Conservation (phyloP, 345 rosid species). For the Arabis alpina region DNA sequence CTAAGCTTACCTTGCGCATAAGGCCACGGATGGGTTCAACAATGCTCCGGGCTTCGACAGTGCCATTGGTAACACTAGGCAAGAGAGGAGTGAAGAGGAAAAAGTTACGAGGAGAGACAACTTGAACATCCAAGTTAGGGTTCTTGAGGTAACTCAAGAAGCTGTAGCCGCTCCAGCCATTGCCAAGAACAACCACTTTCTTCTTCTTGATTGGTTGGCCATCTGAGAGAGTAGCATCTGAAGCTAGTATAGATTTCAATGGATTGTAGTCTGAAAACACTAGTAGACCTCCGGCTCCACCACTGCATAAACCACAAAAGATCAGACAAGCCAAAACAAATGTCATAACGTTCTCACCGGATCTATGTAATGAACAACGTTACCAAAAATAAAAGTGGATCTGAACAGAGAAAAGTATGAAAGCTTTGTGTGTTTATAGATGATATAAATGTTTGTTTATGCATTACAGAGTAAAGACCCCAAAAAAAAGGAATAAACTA, state of each 20-base stretch:
- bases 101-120: conserved; percentile 79
- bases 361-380: conserved; percentile 9
- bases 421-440: neutral
- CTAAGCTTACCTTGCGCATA: conserved; percentile 51
- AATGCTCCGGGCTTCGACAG: conserved; percentile 87
- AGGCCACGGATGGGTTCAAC: conserved; percentile 78
- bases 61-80: conserved; percentile 83
- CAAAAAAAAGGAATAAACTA: neutral
- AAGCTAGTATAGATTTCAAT: neutral
- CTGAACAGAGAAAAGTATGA: conserved; percentile 9
- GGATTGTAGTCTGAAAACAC: conserved; percentile 53
- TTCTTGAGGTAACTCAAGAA: conserved; percentile 63
- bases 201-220: conserved; percentile 47
- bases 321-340: neutral
- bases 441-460: neutral
- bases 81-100: conserved; percentile 85
- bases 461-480: neutral
- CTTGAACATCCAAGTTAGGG: conserved; percentile 62
- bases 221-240: conserved; percentile 33
- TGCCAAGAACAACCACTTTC: conserved; percentile 83
- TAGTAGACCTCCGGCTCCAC: conserved; percentile 49
- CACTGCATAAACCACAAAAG: conserved; percentile 44
- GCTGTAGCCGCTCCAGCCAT: conserved; percentile 84
- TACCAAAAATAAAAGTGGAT: conserved; percentile 5
- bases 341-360: neutral